Percentiles rank a stretch among this genome's conserved stretches.
phyloP scores from a whole-genome alignment of 202 grass and related monocot species.

The Alloteropsis angusta region DNA sequence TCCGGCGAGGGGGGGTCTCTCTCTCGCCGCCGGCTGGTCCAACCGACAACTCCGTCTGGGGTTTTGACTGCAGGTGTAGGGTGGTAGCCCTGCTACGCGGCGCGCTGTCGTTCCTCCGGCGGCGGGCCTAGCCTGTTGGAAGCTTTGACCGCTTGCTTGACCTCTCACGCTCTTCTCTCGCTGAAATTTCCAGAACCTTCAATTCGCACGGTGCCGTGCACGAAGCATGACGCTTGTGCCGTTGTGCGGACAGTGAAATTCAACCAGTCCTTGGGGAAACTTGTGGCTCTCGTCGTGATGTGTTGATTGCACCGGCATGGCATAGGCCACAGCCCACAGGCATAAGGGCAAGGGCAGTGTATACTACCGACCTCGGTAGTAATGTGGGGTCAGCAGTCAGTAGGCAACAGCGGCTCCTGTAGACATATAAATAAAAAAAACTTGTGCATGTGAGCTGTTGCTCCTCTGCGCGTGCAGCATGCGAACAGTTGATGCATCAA shows the following conservation, averaged over 20 bases:
- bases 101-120: constrained; percentile 17
- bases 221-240: not conserved
- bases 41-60: constrained; percentile 17
- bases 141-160: not conserved
- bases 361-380: no score
- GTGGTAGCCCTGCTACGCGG: constrained; percentile 3
- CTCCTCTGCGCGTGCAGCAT: no score
- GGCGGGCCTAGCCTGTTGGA: constrained; percentile 10
- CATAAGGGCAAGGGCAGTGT: no score
- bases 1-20: not conserved
- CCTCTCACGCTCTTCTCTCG: not conserved
- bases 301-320: not conserved
- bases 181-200: not conserved
- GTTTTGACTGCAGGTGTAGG: not conserved
- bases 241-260: not conserved
- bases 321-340: no score
- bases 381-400: no score
- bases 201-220: not conserved
- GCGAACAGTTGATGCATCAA: no score
- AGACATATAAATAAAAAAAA: no score
- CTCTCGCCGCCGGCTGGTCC: not conserved
- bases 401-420: no score
- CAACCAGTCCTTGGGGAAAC: not conserved
- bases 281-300: not conserved
- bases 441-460: no score